Evolutionary conservation across 2,329 filamentous ascomycete species (phyloP), one percentile per base, ranked within the genome.

Genomic region (Cercospora sp.): DNA sequence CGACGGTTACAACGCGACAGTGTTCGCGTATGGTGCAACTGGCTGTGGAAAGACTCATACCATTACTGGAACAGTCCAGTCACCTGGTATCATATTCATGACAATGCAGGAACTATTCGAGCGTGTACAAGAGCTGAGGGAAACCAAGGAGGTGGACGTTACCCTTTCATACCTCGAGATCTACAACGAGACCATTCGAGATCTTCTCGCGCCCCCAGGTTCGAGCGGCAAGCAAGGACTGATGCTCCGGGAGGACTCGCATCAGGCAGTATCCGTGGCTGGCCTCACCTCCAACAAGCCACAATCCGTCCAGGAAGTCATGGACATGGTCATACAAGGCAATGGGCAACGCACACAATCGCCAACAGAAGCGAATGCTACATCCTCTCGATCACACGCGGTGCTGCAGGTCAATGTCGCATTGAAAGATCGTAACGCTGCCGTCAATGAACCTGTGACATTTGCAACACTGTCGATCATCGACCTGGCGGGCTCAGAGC

Each of bases 71-170:
- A 97, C 94, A 0, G 83, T 93, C 1, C 91, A 97, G 78, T 91
- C 97, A 76, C 95, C 95, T 0, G 95, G 95, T 66, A 98, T 99
- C 76, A 99, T 99, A 78, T 99, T 98, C 82, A 83, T 99, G 75
- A 98, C 95, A 0, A 99, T 99, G 94, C 94, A 98, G 80, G 95
- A 99, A 80, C 84, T 99, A 26, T 99, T 99, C 77, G 95, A 99
- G 82, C 92, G 94, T 80, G 97, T 99, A 73, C 84, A 85, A n/a
- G 95, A 98, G 66, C 83, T 92, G 64, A 90, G 90, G 70, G 89
- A 91, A 67, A 93, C 97, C 69, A 98, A 97, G 80, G 85, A 89
- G 30, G 95, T 93, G 3, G 95, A 98, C 76, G 84, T 99, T 64
- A 93, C 94, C 0, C 87, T 99, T 16, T 97, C 94, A 0, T 99